Base-by-base conservation (phyloP, 1,284 basidiomycete species). In the Fomitopsis schrenkii region DNA sequence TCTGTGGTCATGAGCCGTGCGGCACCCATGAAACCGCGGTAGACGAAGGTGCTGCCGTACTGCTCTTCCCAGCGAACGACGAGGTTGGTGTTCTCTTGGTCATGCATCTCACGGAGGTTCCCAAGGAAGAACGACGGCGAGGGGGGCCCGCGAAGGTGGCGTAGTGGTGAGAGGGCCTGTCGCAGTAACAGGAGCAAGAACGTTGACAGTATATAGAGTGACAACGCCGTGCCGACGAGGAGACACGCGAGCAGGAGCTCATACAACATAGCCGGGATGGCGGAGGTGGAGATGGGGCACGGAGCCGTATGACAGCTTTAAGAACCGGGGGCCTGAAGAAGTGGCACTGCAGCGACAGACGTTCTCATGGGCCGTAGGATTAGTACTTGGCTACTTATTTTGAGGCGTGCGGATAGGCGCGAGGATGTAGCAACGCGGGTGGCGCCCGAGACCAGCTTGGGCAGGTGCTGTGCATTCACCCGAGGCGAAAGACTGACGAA, bases 1-100 rank as follows among this genome's bases (percentile, higher is more conserved):
- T 91, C 88, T 44, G 79, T 82, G 17, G 84, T 84, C 73, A 86
- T 77, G 58, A 91, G 76, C 19, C 86, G 75, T 61, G 74, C 74
- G 0, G 80, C 81, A 42, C 80, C 78, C 60, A 85, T 71, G 72
- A 87, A 83, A 46, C 84, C 83, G 58, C 78, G 77, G 72, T 86
- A 87, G 48, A 79, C 77, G 62, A 83, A 83, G 10, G 79, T 82
- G 30, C 76, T 70, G 26, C 85, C 86, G 59, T 83, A 83, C 28
- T 66, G 55, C 2, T 71, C 68, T 42, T 78, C 74, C 85, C 85
- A 88, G 61, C 72, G 70, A 5, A 72, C 72, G 56, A 83, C 69
- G 63, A 87, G 78, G 54, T 79, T 73, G 17, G 75, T 84, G 70
- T 86, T 86, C 64, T 83, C 82, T 69, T 83, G 79, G 70, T 86